Evolutionary conservation across 805 yeast genomes (phyloP).

Genomic region (Danielia reshetovae): DNA sequence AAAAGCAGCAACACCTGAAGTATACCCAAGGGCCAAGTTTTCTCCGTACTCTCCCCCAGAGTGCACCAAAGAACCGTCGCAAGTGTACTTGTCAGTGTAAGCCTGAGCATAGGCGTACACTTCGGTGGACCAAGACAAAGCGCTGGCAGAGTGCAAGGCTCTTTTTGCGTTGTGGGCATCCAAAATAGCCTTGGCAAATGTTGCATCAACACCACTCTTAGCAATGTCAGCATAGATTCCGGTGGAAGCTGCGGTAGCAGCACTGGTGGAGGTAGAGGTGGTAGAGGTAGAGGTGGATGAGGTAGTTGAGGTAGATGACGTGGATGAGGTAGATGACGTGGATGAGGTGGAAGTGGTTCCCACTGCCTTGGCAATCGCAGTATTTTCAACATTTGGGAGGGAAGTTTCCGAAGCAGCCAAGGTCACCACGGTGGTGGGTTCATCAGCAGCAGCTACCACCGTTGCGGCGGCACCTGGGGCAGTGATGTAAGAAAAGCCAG

Average conservation of each 20-base stretch:
- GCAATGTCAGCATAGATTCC: slow-evolving; percentile 19
- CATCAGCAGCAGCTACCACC: not conserved
- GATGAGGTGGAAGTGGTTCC: slow-evolving; percentile 1
- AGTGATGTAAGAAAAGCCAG: not conserved
- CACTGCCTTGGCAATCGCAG: not conserved
- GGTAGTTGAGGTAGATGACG: slow-evolving; percentile 1
- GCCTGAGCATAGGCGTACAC: slow-evolving; percentile 52
- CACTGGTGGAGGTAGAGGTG: slow-evolving; percentile 1
- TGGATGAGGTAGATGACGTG: not conserved
- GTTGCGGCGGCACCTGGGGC: not conserved
- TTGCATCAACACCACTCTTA: slow-evolving; percentile 18
- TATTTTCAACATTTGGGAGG: no score
- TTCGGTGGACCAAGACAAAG: slow-evolving; percentile 52
- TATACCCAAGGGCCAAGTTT: slow-evolving; percentile 35
- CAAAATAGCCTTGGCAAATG: slow-evolving; percentile 45
- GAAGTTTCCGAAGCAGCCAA: slow-evolving; percentile 4
- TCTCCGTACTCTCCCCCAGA: slow-evolving; percentile 17
- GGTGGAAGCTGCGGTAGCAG: slow-evolving; percentile 3
- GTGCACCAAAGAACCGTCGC: slow-evolving; percentile 22
- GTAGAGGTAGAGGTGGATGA: slow-evolving; percentile 1
- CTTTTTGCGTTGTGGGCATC: slow-evolving; percentile 50
- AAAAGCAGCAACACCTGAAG: slow-evolving; percentile 21
- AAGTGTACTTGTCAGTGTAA: slow-evolving; percentile 45
- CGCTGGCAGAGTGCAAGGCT: slow-evolving; percentile 13
- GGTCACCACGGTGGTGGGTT: slow-evolving; percentile 9